phyloP scores from a whole-genome alignment of 2,329 filamentous ascomycete species.

The Cryphonectria japonica region DNA sequence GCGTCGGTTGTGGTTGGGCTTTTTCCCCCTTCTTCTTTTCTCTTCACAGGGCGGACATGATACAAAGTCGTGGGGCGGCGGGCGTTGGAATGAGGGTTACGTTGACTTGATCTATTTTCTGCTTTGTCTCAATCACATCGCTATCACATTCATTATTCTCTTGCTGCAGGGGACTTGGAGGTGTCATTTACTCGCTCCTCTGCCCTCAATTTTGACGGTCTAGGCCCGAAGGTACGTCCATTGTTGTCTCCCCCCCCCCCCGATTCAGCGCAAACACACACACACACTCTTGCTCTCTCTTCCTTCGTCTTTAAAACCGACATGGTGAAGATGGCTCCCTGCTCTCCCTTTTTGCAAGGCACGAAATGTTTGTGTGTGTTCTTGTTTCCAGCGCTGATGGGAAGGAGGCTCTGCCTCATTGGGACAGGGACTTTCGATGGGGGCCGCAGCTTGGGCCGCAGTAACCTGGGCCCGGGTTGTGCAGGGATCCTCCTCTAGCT shows the following conservation, averaged over 20 bases:
- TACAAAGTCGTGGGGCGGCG: not conserved
- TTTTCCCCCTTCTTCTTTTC: not conserved
- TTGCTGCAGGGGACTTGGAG: not conserved
- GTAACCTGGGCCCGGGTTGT: not conserved
- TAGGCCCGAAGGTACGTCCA: too few species aligned
- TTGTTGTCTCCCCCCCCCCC: too few species aligned
- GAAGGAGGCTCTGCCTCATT: not conserved
- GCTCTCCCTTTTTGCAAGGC: not conserved
- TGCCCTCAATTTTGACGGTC: too few species aligned
- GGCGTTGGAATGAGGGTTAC: not conserved
- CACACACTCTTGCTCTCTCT: not conserved
- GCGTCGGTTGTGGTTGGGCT: not conserved
- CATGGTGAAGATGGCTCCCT: not conserved
- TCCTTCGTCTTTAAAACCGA: not conserved
- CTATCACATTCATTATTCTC: not conserved
- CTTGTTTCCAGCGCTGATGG: not conserved
- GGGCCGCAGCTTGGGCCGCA: not conserved
- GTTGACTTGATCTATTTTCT: not conserved
- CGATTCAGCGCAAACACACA: not conserved
- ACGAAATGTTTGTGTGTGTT: not conserved
- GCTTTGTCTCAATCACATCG: not conserved
- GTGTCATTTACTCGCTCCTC: too few species aligned
- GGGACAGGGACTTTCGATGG: not conserved
- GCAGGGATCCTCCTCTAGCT: too few species aligned
- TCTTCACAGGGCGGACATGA: not conserved